A percentile compares a stretch with the other conserved stretches of the same genome.
Conservation (phyloP, 495 filamentous ascomycete species). For the Aspergillus taichungensis region DNA sequence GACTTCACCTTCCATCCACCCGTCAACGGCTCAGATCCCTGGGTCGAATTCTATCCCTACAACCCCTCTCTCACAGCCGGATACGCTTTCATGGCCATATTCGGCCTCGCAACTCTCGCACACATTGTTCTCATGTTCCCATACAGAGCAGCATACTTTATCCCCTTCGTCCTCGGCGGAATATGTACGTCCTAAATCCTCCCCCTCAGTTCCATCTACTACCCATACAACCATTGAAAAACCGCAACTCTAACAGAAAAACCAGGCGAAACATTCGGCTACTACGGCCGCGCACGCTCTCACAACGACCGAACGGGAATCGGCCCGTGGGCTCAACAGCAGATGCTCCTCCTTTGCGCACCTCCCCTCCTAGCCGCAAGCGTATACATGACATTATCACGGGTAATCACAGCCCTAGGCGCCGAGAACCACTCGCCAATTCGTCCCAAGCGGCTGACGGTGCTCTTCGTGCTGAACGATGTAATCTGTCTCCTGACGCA, state of each 20-base stretch:
- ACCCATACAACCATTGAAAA: neutral
- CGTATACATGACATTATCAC: constrained; percentile 51
- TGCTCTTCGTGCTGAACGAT: constrained; percentile 32
- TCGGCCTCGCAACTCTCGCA: constrained; percentile 28
- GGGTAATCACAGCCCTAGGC: constrained; percentile 40
- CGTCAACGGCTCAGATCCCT: constrained; percentile 23
- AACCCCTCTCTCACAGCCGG: constrained; percentile 37
- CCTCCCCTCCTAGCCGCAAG: constrained; percentile 45
- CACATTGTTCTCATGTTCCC: constrained; percentile 37
- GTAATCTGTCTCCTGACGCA: constrained; percentile 28
- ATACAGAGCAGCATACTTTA: constrained; percentile 44
- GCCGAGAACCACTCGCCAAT: constrained; percentile 33
- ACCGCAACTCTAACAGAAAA: neutral
- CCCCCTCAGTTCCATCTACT: neutral
- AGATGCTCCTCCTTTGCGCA: constrained; percentile 37
- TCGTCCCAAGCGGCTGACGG: constrained; percentile 17
- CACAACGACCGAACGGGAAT: constrained; percentile 19
- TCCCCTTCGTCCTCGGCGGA: constrained; percentile 48
- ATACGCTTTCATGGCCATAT: constrained; percentile 40
- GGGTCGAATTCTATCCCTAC: constrained; percentile 41
- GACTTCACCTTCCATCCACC: constrained; percentile 27
- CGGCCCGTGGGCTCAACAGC: constrained; percentile 30
- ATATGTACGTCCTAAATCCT: constrained; percentile 34
- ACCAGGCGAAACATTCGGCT: constrained; percentile 38
- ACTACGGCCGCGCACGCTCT: constrained; percentile 38